phyloP scores from a whole-genome alignment of 208 protist species.

The Phytomonas serpens region DNA sequence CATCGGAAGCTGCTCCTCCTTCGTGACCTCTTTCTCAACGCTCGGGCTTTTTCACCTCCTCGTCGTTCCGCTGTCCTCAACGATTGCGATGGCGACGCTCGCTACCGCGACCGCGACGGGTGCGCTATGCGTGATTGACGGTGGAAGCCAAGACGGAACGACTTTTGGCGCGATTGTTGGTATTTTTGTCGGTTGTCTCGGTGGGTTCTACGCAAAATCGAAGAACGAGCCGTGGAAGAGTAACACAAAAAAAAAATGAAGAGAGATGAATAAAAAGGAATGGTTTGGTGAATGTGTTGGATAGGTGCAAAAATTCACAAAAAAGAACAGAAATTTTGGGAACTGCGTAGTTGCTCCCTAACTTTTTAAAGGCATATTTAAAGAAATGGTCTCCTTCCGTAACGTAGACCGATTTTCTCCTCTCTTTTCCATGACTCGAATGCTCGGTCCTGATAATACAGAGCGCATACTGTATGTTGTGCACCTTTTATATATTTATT shows the following conservation, averaged over 20 bases:
- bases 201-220: conserved; percentile 83
- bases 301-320: too few species aligned
- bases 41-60: conserved; percentile 78
- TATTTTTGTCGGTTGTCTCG: conserved; percentile 72
- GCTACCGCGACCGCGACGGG: conserved; percentile 57
- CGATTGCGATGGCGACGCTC: conserved; percentile 52
- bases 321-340: too few species aligned
- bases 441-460: neutral
- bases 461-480: neutral
- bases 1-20: conserved; percentile 50
- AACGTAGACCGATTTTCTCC: neutral
- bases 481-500: neutral
- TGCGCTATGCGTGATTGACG: conserved; percentile 66
- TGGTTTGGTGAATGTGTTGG: neutral
- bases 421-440: neutral
- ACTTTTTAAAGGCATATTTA: too few species aligned
- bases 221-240: conserved; percentile 84
- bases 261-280: too few species aligned
- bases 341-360: neutral
- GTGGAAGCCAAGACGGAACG: conserved; percentile 56
- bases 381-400: neutral
- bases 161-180: conserved; percentile 76
- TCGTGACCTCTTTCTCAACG: conserved; percentile 55
- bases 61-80: conserved; percentile 58
- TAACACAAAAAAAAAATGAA: conserved; percentile 13